Evolutionary conservation across 768 basidiomycete species (phyloP).

Genomic region (Austroboletus eburneus): DNA sequence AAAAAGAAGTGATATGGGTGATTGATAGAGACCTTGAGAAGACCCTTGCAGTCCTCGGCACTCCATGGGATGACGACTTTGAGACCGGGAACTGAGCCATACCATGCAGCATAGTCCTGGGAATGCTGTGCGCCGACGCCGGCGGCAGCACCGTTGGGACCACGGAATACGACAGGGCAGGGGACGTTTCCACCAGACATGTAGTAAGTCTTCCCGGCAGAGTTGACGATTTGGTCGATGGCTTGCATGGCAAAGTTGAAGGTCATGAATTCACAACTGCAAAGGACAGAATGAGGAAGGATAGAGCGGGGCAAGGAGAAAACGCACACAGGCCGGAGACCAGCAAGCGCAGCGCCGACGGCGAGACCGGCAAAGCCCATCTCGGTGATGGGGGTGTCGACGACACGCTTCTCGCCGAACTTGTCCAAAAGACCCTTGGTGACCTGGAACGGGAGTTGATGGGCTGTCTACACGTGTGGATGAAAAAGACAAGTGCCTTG

Average conservation of each 20-base stretch:
- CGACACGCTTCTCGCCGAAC: constrained; percentile 97
- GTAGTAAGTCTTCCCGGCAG: constrained; percentile 99
- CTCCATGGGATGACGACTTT: constrained; percentile 98
- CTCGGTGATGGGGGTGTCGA: constrained; percentile 96
- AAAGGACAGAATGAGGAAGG: constrained; percentile 8
- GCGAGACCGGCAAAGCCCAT: constrained; percentile 99
- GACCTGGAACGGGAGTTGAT: constrained; percentile 49
- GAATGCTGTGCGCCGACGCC: constrained; percentile 98
- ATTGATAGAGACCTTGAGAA: constrained; percentile 70
- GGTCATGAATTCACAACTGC: constrained; percentile 98
- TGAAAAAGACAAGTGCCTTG: constrained; percentile 51
- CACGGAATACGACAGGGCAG: constrained; percentile 98
- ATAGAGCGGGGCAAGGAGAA: not conserved
- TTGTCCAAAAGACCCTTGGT: constrained; percentile 99
- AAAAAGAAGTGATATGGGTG: not conserved
- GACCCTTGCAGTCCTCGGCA: constrained; percentile 98
- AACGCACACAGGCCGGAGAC: constrained; percentile 85
- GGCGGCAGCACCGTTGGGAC: constrained; percentile 96
- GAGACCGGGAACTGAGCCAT: constrained; percentile 86
- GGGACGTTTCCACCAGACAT: constrained; percentile 99
- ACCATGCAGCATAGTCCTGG: constrained; percentile 97
- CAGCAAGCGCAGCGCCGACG: constrained; percentile 90
- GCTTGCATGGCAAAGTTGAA: constrained; percentile 99
- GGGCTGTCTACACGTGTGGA: constrained; percentile 7
- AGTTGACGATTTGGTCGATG: constrained; percentile 99